Evolutionary conservation across 2,329 filamentous ascomycete species (phyloP), one percentile per base, ranked within the genome.

Genomic region (Paraphaeosphaeria minitans): DNA sequence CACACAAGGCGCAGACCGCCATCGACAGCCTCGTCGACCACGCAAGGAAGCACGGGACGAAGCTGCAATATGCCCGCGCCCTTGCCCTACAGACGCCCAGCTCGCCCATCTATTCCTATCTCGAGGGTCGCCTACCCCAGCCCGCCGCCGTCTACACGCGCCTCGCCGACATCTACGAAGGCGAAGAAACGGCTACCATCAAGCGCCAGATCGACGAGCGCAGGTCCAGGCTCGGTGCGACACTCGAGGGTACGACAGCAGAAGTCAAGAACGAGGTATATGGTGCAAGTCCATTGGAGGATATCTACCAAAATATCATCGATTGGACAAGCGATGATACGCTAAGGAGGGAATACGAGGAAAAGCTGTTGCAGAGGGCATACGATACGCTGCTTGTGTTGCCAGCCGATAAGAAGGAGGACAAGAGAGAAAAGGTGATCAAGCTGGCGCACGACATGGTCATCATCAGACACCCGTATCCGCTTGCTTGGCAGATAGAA

Each of bases 241-340:
- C 87, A 47, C 83, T 97, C 57, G 88, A 86, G 42, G 89, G 95
- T 61, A 94, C 98, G 22, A 97, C 91, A 0, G 75, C 86, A 2
- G 91, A 97, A 60, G 95, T 96, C 50, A 97, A 94, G 75, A 84
- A 89, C 37, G 95, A 99, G 75, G 88, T 97, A 1, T 89, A 91
- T 64, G 81, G 81, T 31, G 83, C 86, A 60, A 97, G 92, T 76
- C 84, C 87, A 58, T 79, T 99, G n/a, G 92, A 93, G 68, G 80
- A 87, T 37, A 79, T 96, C 47, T 98, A 97, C 72, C 86, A 87
- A 57, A 85, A 92, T 53, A 84, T 97, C 52, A 93, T 97, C 70
- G 88, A 97, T 72, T 99, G 95, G 95, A 89, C 89, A 10, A 86
- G 81, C 57, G 92, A 98, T 68, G 95, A 99, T 71, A 91, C 94